Evolutionary conservation across 129 eudicot genomes (phyloP), one percentile per base, ranked within the genome.

Genomic region (Flaveria robusta): DNA sequence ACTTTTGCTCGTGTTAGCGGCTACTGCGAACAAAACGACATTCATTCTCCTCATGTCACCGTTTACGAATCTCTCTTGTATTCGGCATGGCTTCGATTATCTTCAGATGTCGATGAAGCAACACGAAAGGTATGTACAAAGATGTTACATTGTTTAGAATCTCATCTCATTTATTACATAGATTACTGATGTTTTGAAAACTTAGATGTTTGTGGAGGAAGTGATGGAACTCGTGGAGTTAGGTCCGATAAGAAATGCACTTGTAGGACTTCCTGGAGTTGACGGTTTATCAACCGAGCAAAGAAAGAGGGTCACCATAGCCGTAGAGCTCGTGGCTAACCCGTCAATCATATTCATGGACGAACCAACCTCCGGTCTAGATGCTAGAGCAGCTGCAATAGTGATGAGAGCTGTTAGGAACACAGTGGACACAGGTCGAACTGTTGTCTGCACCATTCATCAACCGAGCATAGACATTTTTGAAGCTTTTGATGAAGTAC

Each of bases 271-370:
- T 63, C 96, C 96, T 0, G 89, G 96, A 14, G 87, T 89, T 7
- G 81, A 87, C 20, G 97, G 96, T 39, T 73, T 92, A 43, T 89
- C 97, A 71, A 89, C 96, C 1, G 96, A 92, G n/a, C 97, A 92
- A 70, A 86, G 97, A 73, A 92, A 92, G 65, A 59, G 97, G 81
- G 85, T 91, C 20, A 92, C 96, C 0, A 89, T 92, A 68, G 96
- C 91, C 1, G 97, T 92, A 0, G 97, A 92, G 82, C 81, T 92
- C 12, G 96, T 92, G 72, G 92, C 97, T 13, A 89, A 91, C 47
- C 97, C 97, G 31, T 91, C 95, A 2, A 91, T 91, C 49, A 91
- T 91, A 51, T 91, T 91, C 87, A 89, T 91, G 97, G 97, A 91
- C n/a, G 97, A 91, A 47, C 96, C 97, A 24, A 92, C 96, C 0